These are phyloP conservation scores for Pseudogymnoascus sp. DNA, from an alignment of 2,329 filamentous ascomycete genomes.

Conservation along the genomic window DNA sequence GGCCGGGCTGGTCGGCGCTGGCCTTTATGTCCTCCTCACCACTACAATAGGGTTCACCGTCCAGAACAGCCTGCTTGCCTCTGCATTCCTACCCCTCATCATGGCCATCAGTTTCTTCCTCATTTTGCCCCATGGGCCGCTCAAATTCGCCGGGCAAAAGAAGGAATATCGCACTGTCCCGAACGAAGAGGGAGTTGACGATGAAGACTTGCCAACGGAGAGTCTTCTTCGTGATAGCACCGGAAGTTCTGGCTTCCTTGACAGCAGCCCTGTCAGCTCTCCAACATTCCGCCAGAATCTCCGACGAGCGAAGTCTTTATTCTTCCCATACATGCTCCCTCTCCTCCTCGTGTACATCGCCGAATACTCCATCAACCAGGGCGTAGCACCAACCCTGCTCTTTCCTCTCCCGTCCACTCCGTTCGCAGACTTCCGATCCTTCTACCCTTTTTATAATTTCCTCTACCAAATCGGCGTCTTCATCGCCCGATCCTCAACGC, in stretches of 20 bases:
- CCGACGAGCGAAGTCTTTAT: conserved; percentile 58
- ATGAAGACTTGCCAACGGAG: conserved; percentile 24
- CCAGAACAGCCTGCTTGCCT: conserved; percentile 64
- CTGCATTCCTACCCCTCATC: conserved; percentile 69
- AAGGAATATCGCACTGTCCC: conserved; percentile 50
- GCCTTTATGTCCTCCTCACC: conserved; percentile 79
- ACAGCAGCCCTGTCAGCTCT: conserved; percentile 21
- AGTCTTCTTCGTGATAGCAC: conserved; percentile 21
- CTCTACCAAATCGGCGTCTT: conserved; percentile 96
- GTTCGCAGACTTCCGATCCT: conserved; percentile 73
- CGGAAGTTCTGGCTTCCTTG: conserved; percentile 9
- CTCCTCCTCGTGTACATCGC: conserved; percentile 88
- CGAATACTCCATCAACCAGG: conserved; percentile 97
- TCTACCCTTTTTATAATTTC: conserved; percentile 91
- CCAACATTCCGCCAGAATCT: conserved; percentile 45
- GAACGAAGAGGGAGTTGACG: conserved; percentile 33
- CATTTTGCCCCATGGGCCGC: conserved; percentile 62
- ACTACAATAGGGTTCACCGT: conserved; percentile 72
- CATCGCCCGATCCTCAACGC: conserved; percentile 83
- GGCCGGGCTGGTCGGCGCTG: conserved; percentile 79
- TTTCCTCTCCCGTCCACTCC: conserved; percentile 73
- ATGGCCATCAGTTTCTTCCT: conserved; percentile 86
- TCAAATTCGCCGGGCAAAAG: conserved; percentile 41
- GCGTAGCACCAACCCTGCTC: conserved; percentile 79
- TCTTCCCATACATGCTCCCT: conserved; percentile 81